phyloP scores from a whole-genome alignment of 1,284 basidiomycete genomes.

The Ceratobasidium sp. region DNA sequence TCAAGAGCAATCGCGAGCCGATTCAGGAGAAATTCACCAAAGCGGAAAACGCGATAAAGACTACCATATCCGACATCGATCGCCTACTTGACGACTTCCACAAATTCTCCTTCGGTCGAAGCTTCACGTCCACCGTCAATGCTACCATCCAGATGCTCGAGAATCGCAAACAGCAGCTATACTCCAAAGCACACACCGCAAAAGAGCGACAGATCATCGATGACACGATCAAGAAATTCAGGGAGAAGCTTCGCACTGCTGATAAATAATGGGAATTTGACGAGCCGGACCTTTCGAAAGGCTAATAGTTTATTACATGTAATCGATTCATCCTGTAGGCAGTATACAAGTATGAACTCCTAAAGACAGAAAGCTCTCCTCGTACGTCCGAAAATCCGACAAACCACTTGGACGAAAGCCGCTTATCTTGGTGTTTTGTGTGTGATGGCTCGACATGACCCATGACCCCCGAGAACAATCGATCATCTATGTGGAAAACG shows the following conservation, averaged over 20 bases:
- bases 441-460: slow-evolving; percentile 3
- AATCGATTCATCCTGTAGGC: neutral
- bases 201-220: neutral
- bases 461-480: slow-evolving; percentile 9
- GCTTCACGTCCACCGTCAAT: neutral
- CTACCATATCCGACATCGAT: neutral
- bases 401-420: too few relatives aligned
- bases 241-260: slow-evolving; percentile 3
- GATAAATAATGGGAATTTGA: neutral
- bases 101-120: neutral
- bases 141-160: slow-evolving; percentile 7
- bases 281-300: neutral
- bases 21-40: neutral
- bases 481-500: slow-evolving; percentile 12
- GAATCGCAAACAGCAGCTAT: slow-evolving; percentile 60
- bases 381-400: too few relatives aligned
- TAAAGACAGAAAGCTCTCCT: too few relatives aligned
- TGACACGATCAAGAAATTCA: neutral
- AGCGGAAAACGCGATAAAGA: neutral
- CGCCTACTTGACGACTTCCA: neutral
- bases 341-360: too few relatives aligned
- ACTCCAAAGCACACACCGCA: slow-evolving; percentile 56
- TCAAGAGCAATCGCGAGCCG: neutral
- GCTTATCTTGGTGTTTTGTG: neutral
- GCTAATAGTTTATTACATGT: neutral